Conservation (phyloP, 2,329 filamentous ascomycete genomes). For the Ophiosphaerella herpotricha region DNA sequence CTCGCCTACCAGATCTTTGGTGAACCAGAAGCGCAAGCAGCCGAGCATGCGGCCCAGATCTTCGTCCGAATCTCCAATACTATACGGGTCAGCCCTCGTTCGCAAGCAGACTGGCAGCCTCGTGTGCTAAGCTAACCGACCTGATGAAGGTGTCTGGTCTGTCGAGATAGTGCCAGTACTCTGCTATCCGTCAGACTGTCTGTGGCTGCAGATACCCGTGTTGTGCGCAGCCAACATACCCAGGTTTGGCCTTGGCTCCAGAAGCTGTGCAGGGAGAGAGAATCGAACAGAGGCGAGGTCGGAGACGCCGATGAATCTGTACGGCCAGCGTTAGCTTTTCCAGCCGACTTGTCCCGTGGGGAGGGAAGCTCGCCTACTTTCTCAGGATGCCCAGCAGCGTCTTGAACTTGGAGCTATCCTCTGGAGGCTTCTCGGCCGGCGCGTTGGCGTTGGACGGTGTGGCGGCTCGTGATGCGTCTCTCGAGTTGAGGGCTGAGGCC, state of each 20-base stretch:
- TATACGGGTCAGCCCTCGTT: constrained; percentile 47
- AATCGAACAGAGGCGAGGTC: constrained; percentile 96
- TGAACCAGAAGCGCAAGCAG: constrained; percentile 96
- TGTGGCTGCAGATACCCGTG: neutral
- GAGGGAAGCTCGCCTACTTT: constrained; percentile 63
- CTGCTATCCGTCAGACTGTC: constrained; percentile 50
- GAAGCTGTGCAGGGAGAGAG: constrained; percentile 89
- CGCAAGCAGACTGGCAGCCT: constrained; percentile 5
- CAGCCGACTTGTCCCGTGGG: constrained; percentile 27
- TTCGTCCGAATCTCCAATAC: constrained; percentile 87
- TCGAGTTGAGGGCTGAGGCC: constrained; percentile 38
- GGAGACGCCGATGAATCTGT: constrained; percentile 90
- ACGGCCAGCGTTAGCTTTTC: constrained; percentile 14
- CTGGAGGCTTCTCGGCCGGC: constrained; percentile 61
- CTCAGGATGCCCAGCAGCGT: constrained; percentile 86
- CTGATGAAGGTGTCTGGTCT: constrained; percentile 85
- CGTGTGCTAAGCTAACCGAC: constrained; percentile 43
- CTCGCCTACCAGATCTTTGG: constrained; percentile 76
- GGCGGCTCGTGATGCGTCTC: constrained; percentile 41
- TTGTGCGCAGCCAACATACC: constrained; percentile 50
- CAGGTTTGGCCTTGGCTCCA: constrained; percentile 94
- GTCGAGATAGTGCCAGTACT: constrained; percentile 99
- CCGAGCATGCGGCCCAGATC: constrained; percentile 92
- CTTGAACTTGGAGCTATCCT: constrained; percentile 85
- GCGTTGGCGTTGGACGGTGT: constrained; percentile 35